Evolutionary conservation across 768 basidiomycete genomes (phyloP).

Genomic region (Rhizopogon vesiculosus): DNA sequence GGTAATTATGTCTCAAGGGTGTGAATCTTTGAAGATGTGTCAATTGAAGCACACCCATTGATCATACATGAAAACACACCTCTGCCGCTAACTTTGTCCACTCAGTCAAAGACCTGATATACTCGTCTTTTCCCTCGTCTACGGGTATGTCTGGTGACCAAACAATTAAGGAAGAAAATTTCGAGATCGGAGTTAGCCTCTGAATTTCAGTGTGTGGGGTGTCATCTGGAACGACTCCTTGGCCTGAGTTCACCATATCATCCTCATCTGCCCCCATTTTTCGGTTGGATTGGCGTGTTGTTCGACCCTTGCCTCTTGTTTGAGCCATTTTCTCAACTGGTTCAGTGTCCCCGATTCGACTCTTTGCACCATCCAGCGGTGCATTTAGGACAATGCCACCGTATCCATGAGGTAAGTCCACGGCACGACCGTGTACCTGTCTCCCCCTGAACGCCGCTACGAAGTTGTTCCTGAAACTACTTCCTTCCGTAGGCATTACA

Average conservation of each 20-base stretch:
- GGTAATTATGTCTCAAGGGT: not conserved
- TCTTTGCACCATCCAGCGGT: conserved; percentile 8
- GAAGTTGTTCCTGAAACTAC: conserved; percentile 24
- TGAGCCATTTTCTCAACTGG: conserved; percentile 2
- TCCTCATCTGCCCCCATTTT: conserved; percentile 24
- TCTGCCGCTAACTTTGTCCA: conserved; percentile 64
- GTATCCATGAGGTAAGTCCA: conserved; percentile 64
- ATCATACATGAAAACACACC: conserved; percentile 34
- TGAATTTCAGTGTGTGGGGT: conserved; percentile 16
- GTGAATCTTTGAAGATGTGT: not conserved
- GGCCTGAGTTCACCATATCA: conserved; percentile 18
- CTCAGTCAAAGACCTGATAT: conserved; percentile 60
- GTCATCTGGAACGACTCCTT: conserved; percentile 21
- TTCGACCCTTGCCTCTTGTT: conserved; percentile 7
- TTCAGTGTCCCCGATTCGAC: conserved; percentile 10
- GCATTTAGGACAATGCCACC: conserved; percentile 55
- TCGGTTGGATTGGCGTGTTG: conserved; percentile 16
- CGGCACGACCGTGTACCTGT: conserved; percentile 60
- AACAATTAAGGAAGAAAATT: conserved; percentile 64
- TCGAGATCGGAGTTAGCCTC: conserved; percentile 41
- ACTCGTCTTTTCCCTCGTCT: conserved; percentile 69
- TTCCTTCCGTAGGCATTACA: not conserved
- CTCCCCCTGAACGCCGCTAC: conserved; percentile 73
- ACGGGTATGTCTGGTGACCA: conserved; percentile 75
- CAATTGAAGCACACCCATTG: not conserved